Base-by-base conservation (phyloP, 2,329 filamentous ascomycete species). In the Venturia carpophila region DNA sequence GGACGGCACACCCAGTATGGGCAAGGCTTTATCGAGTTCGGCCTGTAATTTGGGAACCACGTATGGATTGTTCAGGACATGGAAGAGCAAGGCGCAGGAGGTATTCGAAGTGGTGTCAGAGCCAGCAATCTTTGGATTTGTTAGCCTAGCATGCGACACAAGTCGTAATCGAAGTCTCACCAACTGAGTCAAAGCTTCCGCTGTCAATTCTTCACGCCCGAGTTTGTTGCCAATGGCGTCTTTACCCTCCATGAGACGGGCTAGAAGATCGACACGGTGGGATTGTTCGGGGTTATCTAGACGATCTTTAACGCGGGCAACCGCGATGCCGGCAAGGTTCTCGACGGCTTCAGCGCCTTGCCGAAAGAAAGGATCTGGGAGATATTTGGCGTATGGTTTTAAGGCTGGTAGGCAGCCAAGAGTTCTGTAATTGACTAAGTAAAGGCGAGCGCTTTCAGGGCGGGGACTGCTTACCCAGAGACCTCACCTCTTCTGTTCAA, bases 401-500 rank as follows among this genome's bases (percentile, higher is more conserved):
- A 96, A 78, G 66, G 79, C 76, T 0, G 92, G 91, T 64, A 87
- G 79, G 71, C 85, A 89, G 1, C 92, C 92, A 3, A 97, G 80
- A 0, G 91, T 87, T 4, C 79, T 80, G 55, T 21, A n/a, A 6
- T n/a, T 17, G 21, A 15, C 24, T 63, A 6, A 47, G 58, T 19
- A 7, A 34, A 62, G 39, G 62, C 41, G 13, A 17, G 21, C 24
- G 10, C 21, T 30, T 17, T 34, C 17, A 15, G 13, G 37, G 0
- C 2, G n/a, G 15, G 7, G 10, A 37, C 56, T 47, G 70, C 74
- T 47, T 71, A 77, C 75, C 86, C 89, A 15, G 88, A 92, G 39
- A 96, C 91, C 72, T 96, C 92, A 65, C 92, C 92, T 61, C 92
- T 83, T 17, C 92, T 84, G 77, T 96, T 96, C 64, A 96, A 80